These are phyloP conservation scores for Curvularia lunata DNA, from an alignment of 2,329 filamentous ascomycete species.

Conservation along the genomic window DNA sequence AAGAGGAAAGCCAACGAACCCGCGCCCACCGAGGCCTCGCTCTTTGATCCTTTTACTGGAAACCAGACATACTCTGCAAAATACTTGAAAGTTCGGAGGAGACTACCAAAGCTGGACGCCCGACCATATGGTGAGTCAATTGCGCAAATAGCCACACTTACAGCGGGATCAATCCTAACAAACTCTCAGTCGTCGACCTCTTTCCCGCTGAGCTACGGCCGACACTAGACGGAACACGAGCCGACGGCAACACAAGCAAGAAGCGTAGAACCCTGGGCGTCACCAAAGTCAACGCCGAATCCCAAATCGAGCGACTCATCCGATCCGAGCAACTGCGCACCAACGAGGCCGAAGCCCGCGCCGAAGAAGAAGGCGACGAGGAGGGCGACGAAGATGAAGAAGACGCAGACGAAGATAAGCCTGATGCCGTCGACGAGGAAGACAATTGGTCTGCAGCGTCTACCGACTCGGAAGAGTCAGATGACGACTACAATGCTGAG, in stretches of 20 bases:
- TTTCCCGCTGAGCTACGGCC: conserved; percentile 66
- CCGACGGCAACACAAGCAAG: conserved; percentile 30
- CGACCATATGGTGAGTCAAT: conserved; percentile 60
- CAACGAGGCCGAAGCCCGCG: conserved; percentile 55
- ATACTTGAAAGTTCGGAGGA: conserved; percentile 63
- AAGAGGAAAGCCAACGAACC: conserved; percentile 48
- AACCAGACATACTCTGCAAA: conserved; percentile 66
- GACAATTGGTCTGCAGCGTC: conserved; percentile 61
- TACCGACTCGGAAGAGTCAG: conserved; percentile 68
- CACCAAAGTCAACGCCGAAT: conserved; percentile 39
- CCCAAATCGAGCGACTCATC: conserved; percentile 49
- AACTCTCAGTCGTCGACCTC: conserved; percentile 58
- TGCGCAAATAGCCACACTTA: not conserved
- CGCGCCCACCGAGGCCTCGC: conserved; percentile 40
- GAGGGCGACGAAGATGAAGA: conserved; percentile 57
- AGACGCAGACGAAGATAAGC: conserved; percentile 57
- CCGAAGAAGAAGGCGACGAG: conserved; percentile 48
- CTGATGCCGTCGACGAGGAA: conserved; percentile 63
- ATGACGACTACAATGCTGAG: conserved; percentile 68
- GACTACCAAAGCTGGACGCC: conserved; percentile 61
- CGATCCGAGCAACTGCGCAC: conserved; percentile 53
- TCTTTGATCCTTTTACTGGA: conserved; percentile 66
- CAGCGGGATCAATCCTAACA: conserved; percentile 11
- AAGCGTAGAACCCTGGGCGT: conserved; percentile 45
- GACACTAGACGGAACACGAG: conserved; percentile 54